phyloP scores from a whole-genome alignment of 345 rosid species.

The Rubroshorea leprosula region DNA sequence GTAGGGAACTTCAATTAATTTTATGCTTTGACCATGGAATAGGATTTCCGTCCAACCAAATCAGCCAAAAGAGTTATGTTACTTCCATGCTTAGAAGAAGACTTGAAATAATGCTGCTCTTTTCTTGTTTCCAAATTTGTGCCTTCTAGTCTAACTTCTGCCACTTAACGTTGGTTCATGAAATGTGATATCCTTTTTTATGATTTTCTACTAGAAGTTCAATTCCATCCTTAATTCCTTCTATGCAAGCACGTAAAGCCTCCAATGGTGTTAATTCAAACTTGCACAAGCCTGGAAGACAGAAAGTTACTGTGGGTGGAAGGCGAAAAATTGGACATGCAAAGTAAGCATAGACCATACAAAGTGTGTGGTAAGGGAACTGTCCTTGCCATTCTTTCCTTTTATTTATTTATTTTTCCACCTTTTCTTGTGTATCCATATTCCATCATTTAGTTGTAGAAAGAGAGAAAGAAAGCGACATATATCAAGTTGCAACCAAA shows the following conservation, averaged over 20 bases:
- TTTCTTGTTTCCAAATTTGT: not conserved
- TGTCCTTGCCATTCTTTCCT: constrained; percentile 4
- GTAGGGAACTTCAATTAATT: too few species aligned
- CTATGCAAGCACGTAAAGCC: constrained; percentile 52
- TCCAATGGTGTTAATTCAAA: constrained; percentile 32
- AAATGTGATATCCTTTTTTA: not conserved
- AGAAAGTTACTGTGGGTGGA: constrained; percentile 33
- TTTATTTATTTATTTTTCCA: too few species aligned
- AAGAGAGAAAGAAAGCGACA: constrained; percentile 11
- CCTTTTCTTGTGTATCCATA: constrained; percentile 19
- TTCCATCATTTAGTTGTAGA: constrained; percentile 12
- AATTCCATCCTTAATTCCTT: constrained; percentile 65
- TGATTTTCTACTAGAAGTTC: constrained; percentile 40
- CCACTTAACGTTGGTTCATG: too few species aligned
- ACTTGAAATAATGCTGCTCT: too few species aligned
- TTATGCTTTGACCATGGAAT: too few species aligned
- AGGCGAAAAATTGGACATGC: constrained; percentile 47
- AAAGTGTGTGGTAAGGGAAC: constrained; percentile 15
- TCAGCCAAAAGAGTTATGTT: too few species aligned
- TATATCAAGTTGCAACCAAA: constrained; percentile 15
- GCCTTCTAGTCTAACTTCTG: not conserved
- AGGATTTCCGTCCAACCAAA: too few species aligned
- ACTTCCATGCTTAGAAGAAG: too few species aligned
- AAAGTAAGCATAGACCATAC: constrained; percentile 35
- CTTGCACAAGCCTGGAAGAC: constrained; percentile 30